Evolutionary conservation across 2,329 filamentous ascomycete species (phyloP), one percentile per base, ranked within the genome.

Genomic region (Aureobasidium sp.): DNA sequence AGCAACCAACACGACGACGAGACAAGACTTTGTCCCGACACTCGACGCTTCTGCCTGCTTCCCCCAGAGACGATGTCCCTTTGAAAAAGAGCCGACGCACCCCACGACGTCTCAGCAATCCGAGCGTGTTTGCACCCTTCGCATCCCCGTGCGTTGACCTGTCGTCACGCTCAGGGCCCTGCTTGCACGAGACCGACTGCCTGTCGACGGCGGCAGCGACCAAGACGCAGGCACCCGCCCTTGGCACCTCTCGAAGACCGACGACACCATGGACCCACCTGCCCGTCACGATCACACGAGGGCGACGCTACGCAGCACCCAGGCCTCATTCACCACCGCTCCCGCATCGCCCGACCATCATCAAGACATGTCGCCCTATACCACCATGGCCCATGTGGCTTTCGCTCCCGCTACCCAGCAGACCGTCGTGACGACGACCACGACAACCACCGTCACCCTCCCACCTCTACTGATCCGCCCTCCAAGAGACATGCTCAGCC

Each of bases 351-450:
- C 52, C 64, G 36, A 64, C 65, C 47, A 66, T 57, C 39, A 63
- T 25, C 34, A 58, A 59, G 31, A 58, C 62, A 22, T 56, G 55
- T 45, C 71, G 49, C 65, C 66, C 27, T 67, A 73, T 57, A 67
- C 71, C 25, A 80, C 82, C 51, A 73, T 87, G 62, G 84, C 80
- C 48, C 83, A 84, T 69, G 80, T 87, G 63, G 84, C 82, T 2
- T 84, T 85, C 68, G 83, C 82, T 62, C 84, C 84, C 34, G 81
- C 84, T 17, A 87, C 84, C 14, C 82, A 84, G 69, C 86, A 84
- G 12, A 87, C 84, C 0, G 81, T 86, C 12, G 85, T 96, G 65
- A 96, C 92, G 1, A 97, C 93, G 0, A 97, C 92, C 0, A 97
- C 91, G 0, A 96, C 91, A 0, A 95, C 92, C 1, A 91, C 87